phyloP scores from a whole-genome alignment of 371 early-diverging fungal genomes.

The Thermomucor indicae-seudaticae region DNA sequence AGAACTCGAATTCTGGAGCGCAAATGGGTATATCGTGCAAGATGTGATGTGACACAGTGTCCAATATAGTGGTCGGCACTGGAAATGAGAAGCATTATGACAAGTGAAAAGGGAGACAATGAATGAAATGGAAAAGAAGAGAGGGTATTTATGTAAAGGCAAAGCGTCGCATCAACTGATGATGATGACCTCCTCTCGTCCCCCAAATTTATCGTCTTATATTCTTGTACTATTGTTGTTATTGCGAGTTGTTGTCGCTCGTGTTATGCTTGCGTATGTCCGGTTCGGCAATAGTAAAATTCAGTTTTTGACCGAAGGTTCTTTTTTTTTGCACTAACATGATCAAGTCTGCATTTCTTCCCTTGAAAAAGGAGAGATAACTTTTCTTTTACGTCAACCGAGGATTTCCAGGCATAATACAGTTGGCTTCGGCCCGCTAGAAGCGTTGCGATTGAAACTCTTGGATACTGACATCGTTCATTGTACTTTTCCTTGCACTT shows the following conservation, averaged over 20 bases:
- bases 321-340: neutral
- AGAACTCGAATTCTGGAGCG: conserved; percentile 25
- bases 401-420: no score
- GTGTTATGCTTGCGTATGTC: conserved; percentile 5
- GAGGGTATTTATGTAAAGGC: conserved; percentile 5
- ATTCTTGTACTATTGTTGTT: neutral
- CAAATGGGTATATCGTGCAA: conserved; percentile 20
- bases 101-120: neutral
- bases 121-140: conserved; percentile 3
- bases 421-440: no score
- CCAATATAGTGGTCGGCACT: conserved; percentile 43
- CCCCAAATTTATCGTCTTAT: no score
- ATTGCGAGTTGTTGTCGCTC: neutral
- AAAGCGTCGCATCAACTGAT: neutral
- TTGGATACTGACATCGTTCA: no score
- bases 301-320: neutral
- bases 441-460: no score
- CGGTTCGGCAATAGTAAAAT: conserved; percentile 5
- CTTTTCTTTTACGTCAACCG: no score
- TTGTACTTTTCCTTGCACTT: no score
- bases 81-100: conserved; percentile 34
- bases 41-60: conserved; percentile 31
- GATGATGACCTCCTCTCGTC: neutral
- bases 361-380: no score
- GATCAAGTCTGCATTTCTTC: neutral